A percentile compares a stretch with the other conserved stretches of the same genome.
phyloP scores from a whole-genome alignment of 2,329 filamentous ascomycete species.

The Sphaceloma murrayae region DNA sequence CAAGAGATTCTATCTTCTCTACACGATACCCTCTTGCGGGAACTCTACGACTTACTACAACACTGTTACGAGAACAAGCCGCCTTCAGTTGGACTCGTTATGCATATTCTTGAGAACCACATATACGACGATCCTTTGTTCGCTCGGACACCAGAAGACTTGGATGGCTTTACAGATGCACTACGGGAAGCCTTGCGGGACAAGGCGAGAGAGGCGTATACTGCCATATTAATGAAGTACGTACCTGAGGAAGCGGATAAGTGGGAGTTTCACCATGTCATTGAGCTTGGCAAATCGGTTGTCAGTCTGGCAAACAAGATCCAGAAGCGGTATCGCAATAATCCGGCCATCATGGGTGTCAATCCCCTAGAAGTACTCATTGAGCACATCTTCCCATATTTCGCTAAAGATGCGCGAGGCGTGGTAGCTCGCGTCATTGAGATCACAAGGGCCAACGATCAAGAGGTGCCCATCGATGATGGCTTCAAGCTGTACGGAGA shows the following conservation, averaged over 20 bases:
- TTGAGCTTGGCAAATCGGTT: conserved; percentile 77
- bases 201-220: conserved; percentile 71
- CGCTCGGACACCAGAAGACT: conserved; percentile 57
- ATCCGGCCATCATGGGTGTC: conserved; percentile 74
- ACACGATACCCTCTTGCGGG: conserved; percentile 73
- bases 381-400: conserved; percentile 75
- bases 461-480: conserved; percentile 78
- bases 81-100: conserved; percentile 65
- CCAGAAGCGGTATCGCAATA: conserved; percentile 83
- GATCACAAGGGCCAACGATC: conserved; percentile 55
- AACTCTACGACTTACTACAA: conserved; percentile 79
- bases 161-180: conserved; percentile 61
- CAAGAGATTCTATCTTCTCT: conserved; percentile 64
- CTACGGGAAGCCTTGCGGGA: conserved; percentile 63
- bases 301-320: conserved; percentile 80
- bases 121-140: conserved; percentile 72
- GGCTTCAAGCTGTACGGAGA: conserved; percentile 91
- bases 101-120: conserved; percentile 74
- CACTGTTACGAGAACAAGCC: conserved; percentile 84
- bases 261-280: conserved; percentile 87
- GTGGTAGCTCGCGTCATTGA: conserved; percentile 74
- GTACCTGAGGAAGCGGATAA: conserved; percentile 70
- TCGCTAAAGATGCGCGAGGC: conserved; percentile 79
- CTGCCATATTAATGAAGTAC: conserved; percentile 65
- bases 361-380: conserved; percentile 63